Evolutionary conservation across 2,329 filamentous ascomycete species (phyloP), one percentile per base, ranked within the genome.

Genomic region (Aspergillus fijiensis): DNA sequence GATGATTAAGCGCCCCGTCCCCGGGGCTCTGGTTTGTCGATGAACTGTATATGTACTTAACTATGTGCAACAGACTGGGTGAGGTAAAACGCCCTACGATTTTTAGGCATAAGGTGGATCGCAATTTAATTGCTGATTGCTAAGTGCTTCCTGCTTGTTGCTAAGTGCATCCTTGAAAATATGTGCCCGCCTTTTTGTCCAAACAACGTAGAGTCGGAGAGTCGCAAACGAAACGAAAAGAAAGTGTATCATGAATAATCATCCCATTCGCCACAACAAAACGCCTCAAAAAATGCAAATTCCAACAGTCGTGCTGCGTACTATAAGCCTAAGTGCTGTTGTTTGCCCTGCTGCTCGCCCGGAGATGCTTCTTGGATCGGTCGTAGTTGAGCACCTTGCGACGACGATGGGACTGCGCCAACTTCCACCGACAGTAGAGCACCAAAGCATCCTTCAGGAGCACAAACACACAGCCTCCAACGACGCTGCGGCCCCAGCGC

Each of bases 381-480:
- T 81, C 77, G 56, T 79, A 82, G 66, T 82, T 78, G 64, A 81
- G 61, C 51, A 82, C 76, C 63, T 74, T 78, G 57, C 80, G 73
- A 58, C 77, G 76, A 51, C 77, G 72, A 69, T 82, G 80, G 42
- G 76, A 74, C 62, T 81, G 77, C 0, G 80, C 80, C 49, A 80
- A 64, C 62, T 77, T 80, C 76, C 79, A 82, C 59, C 79, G 75
- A 53, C 78, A 86, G 68, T 88, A 89, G 2, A 88, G 75, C 67
- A 86, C 77, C 35, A 88, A 68, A 6, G 83, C 84, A 72, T 89
- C 87, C 74, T 94, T 95, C 55, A 96, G 75, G 10, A 96, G 87
- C 16, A 98, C 88, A 69, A 94, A 96, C 21, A 96, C 77, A 72
- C 91, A 95, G 0, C 95, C 95, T 1, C 95, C 95, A 1, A 95